Evolutionary conservation across 129 eudicot species (phyloP), one percentile per base, ranked within the genome.

Genomic region (Tagetes erecta): DNA sequence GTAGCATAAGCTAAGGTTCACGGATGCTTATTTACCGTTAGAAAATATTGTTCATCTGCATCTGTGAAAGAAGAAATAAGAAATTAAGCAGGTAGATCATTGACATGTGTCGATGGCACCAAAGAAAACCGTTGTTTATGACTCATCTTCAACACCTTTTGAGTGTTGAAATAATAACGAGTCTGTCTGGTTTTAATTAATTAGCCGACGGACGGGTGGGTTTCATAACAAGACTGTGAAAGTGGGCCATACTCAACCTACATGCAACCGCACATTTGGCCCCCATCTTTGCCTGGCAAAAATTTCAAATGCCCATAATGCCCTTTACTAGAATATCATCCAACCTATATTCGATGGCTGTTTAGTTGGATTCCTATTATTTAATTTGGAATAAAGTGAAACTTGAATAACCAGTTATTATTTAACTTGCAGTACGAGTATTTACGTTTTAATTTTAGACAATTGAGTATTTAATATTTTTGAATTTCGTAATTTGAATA

Each of bases 191-290:
- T 49, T 36, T 8, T 6, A 33, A 46, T 40, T 65, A 14, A 42
- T 46, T 46, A 68, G 58, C 63, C 6, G 55, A 36, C 37, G 27
- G 27, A 20, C 27, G 27, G 27, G 27, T 20, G 27, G 36, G 45
- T 41, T 67, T 45, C 38, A 53, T 31, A 33, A 77, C 8, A 58
- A 76, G 60, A 59, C 75, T 60, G 57, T 57, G 3, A 74, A 37
- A 47, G 30, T 3, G 83, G 83, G 65, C 83, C 76, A 70, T 77
- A 70, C 46, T 57, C 72, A 74, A 74, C 80, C 76, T 60, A 51
- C 84, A 80, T 80, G 84, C 84, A 80, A 80, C 84, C 84, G 80
- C 77, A 80, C 84, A 80, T 62, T 51, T 80, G 84, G 80, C 77
- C 74, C 77, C 74, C 65, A 66, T 67, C 14, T 67, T 74, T 49